Conservation (phyloP, 805 yeast genomes). For the Ogataea nonfermentans region DNA sequence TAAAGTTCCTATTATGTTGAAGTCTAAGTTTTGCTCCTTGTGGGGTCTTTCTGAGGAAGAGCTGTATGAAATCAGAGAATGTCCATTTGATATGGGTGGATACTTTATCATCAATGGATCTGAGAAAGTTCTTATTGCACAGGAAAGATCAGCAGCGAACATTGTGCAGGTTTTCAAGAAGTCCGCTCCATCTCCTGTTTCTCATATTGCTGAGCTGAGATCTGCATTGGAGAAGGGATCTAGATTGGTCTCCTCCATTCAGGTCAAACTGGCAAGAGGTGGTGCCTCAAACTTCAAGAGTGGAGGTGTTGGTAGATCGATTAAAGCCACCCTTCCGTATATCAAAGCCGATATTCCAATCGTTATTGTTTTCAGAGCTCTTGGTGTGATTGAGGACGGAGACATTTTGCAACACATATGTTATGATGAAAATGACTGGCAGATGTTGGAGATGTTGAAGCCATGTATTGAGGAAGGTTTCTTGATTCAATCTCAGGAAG, state of each 20-base stretch:
- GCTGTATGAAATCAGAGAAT: slow-evolving; percentile 91
- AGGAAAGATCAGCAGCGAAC: slow-evolving; percentile 97
- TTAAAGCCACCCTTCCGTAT: slow-evolving; percentile 94
- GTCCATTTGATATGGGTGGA: slow-evolving; percentile 99
- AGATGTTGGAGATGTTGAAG: slow-evolving; percentile 97
- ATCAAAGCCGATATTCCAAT: slow-evolving; percentile 96
- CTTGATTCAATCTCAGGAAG: slow-evolving; percentile 96
- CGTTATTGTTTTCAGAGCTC: slow-evolving; percentile 94
- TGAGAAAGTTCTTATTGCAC: slow-evolving; percentile 97
- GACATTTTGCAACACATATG: slow-evolving; percentile 97
- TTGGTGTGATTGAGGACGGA: slow-evolving; percentile 98
- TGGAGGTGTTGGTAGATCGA: slow-evolving; percentile 71
- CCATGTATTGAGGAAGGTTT: slow-evolving; percentile 99
- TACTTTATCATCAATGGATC: slow-evolving; percentile 98
- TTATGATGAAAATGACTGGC: slow-evolving; percentile 98
- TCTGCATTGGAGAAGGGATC: slow-evolving; percentile 98
- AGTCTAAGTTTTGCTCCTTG: slow-evolving; percentile 93
- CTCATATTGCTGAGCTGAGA: slow-evolving; percentile 95
- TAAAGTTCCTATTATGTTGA: slow-evolving; percentile 95
- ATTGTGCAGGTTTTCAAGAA: slow-evolving; percentile 98
- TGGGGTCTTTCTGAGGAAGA: slow-evolving; percentile 89
- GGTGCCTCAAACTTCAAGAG: slow-evolving; percentile 46
- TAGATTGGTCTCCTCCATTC: slow-evolving; percentile 88
- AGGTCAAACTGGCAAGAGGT: slow-evolving; percentile 70
- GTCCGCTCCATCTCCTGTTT: slow-evolving; percentile 94